Conservation (phyloP, 345 rosid species). For the Lepidium aucheri region DNA sequence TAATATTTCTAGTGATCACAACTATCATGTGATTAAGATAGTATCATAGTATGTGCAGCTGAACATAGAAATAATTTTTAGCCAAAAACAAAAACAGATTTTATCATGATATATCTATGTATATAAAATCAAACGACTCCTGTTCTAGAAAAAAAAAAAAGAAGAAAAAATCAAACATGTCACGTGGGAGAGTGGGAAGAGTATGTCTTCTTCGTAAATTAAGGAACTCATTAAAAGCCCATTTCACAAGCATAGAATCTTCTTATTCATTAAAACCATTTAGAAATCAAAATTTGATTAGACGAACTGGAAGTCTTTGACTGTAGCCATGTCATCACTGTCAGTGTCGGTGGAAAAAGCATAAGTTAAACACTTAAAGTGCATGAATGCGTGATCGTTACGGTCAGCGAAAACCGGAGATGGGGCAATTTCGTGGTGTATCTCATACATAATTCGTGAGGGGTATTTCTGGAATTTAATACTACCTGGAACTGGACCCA, state of each 20-base stretch:
- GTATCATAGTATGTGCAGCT: conserved; percentile 2
- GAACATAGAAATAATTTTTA: neutral
- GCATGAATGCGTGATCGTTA: conserved; percentile 1
- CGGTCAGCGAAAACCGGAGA: conserved; percentile 10
- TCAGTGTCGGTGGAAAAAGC: conserved; percentile 20
- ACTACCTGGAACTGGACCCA: neutral
- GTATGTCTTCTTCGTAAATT: conserved; percentile 24
- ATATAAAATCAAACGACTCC: neutral
- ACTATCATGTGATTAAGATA: conserved; percentile 6
- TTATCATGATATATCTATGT: neutral
- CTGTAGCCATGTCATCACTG: neutral
- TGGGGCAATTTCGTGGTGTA: neutral
- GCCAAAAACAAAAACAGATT: neutral
- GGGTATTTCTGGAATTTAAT: neutral
- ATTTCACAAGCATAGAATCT: conserved; percentile 24
- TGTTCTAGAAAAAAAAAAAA: neutral
- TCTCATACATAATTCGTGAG: neutral
- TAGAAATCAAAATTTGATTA: neutral
- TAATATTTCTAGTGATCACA: neutral
- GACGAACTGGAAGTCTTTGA: too few species aligned
- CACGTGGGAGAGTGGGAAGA: conserved; percentile 2
- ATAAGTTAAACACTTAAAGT: neutral
- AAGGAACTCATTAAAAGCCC: conserved; percentile 17
- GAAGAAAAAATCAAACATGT: neutral
- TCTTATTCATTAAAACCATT: conserved; percentile 1